Conservation (phyloP, 495 filamentous ascomycete species). For the Penicillium riverlandense region DNA sequence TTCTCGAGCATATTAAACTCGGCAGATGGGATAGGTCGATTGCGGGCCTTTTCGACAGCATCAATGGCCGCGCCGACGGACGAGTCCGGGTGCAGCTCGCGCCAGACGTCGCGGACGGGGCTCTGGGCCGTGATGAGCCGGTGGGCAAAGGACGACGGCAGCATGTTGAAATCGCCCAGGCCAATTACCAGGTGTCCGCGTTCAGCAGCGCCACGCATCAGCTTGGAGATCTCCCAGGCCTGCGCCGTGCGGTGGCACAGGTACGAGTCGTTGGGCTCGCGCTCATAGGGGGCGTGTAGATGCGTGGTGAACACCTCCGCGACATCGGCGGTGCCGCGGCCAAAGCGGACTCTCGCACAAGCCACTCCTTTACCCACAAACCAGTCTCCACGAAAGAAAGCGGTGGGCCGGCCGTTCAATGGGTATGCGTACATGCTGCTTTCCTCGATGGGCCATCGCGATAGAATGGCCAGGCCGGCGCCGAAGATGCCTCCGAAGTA, state of each 20-base stretch:
- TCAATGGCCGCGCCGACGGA: slow-evolving; percentile 65
- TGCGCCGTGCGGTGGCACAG: slow-evolving; percentile 85
- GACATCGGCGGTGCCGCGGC: slow-evolving; percentile 57
- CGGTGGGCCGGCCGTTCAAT: slow-evolving; percentile 88
- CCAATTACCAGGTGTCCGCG: slow-evolving; percentile 79
- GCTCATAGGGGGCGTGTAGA: slow-evolving; percentile 86
- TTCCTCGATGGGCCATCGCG: slow-evolving; percentile 92
- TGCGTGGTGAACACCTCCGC: slow-evolving; percentile 91
- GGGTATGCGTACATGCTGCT: slow-evolving; percentile 80
- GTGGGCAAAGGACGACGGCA: slow-evolving; percentile 81
- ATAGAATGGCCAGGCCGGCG: slow-evolving; percentile 85
- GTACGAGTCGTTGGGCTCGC: slow-evolving; percentile 74
- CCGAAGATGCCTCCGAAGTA: slow-evolving; percentile 87
- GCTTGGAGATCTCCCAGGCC: slow-evolving; percentile 93
- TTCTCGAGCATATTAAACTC: slow-evolving; percentile 70
- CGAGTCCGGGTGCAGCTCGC: slow-evolving; percentile 68
- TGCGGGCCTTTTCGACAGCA: slow-evolving; percentile 46
- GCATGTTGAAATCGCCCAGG: slow-evolving; percentile 92
- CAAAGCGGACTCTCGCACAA: slow-evolving; percentile 70
- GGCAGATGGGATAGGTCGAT: slow-evolving; percentile 54
- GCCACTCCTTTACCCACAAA: slow-evolving; percentile 90
- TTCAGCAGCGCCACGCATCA: slow-evolving; percentile 78
- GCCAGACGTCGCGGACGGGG: slow-evolving; percentile 78
- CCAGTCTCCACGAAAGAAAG: slow-evolving; percentile 92
- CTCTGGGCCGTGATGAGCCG: slow-evolving; percentile 71